Base-by-base conservation (phyloP, 257 asterid genomes). In the Scutellaria baicalensis region DNA sequence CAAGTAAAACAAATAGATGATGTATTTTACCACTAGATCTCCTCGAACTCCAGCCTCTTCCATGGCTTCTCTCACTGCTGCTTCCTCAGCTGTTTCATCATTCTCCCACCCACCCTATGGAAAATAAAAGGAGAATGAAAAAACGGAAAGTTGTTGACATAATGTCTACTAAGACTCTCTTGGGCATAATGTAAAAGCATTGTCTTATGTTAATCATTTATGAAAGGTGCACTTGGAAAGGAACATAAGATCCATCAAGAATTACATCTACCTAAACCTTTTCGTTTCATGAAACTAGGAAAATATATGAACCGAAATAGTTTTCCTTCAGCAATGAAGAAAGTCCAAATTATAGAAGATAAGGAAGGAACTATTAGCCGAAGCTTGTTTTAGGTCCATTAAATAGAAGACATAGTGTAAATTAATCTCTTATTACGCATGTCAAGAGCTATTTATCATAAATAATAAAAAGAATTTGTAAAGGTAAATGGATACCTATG, bases 11-110 rank as follows among this genome's bases (percentile, higher is more conserved):
- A 33, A 42, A 36, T 47, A 20, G 31, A 27, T 62, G 66, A 16
- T 52, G n/a, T 40, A 49, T 49, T 65, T 78, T 83, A 92, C 98
- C 89, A 89, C 79, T 75, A 92, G 79, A 69, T 86, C 89, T 67
- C 98, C 98, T 63, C 89, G 91, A 71, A 92, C 96, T 71, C 98
- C 98, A 77, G 98, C 98, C 82, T 92, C 98, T 75, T 92, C 96
- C 71, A 92, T 66, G 54, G 96, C 96, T 84, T 92, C 98, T 59
- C 96, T 87, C 35, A 74, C 81, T 44, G 96, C 96, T 51, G 96
- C 98, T 84, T 89, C 85, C 82, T 92, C 90, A 68, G 82, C 92
- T 16, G 96, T 92, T 85, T 92, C 98, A 70, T 92, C 98, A 55
- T 92, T 92, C 84, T 92, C 98, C 98, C 98, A 92, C 35, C 98